These are phyloP conservation scores for Mycogone perniciosa DNA, from an alignment of 2,329 filamentous ascomycete genomes.

Conservation along the genomic window DNA sequence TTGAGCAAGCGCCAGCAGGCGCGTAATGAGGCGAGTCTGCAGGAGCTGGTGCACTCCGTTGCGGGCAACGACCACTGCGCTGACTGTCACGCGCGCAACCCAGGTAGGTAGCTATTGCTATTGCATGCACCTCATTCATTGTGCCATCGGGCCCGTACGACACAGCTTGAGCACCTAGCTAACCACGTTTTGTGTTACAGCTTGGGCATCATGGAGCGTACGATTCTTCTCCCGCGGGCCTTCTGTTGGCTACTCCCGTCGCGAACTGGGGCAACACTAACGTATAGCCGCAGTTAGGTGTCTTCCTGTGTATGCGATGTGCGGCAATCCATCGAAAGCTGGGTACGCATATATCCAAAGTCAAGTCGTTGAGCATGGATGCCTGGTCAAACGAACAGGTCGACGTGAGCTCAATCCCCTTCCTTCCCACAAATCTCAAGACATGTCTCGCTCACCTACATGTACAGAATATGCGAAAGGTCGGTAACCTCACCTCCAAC, in stretches of 20 bases:
- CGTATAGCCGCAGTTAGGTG: conserved; percentile 60
- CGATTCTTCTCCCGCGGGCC: conserved; percentile 29
- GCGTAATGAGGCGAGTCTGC: conserved; percentile 87
- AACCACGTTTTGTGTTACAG: conserved; percentile 38
- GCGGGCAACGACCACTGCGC: conserved; percentile 91
- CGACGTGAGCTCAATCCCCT: conserved; percentile 56
- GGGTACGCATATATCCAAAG: conserved; percentile 95
- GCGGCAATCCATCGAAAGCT: conserved; percentile 92
- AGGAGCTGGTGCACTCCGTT: conserved; percentile 77
- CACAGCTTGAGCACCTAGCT: conserved; percentile 16
- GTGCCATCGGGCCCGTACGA: conserved; percentile 4
- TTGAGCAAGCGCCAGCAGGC: conserved; percentile 96
- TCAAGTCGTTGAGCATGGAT: conserved; percentile 98
- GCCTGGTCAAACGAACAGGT: conserved; percentile 95
- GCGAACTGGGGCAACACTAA: conserved; percentile 8
- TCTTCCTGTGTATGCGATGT: conserved; percentile 98
- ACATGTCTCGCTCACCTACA: not conserved
- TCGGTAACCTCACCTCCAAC: conserved; percentile 82
- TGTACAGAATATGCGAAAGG: conserved; percentile 80
- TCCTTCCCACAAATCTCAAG: not conserved
- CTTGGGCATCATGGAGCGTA: conserved; percentile 97
- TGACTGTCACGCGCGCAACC: conserved; percentile 86
- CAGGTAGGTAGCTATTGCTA: conserved; percentile 54
- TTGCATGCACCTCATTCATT: not conserved
- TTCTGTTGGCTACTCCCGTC: not conserved